These are phyloP conservation scores for Gnomoniopsis smithogilvyi DNA, from an alignment of 2,329 filamentous ascomycete genomes.

Conservation along the genomic window DNA sequence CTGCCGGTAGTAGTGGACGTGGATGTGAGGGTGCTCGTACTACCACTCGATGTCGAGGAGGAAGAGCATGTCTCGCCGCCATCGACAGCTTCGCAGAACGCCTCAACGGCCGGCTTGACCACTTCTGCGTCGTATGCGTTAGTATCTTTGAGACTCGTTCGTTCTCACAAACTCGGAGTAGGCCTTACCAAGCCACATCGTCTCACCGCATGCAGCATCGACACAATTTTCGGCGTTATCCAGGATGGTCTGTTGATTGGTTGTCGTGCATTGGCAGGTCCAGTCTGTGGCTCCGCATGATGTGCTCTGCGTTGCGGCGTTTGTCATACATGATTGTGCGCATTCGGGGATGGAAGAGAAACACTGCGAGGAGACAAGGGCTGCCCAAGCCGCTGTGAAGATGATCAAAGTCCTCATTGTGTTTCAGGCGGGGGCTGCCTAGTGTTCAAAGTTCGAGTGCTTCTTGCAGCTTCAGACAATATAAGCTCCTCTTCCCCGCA, in stretches of 20 bases:
- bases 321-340: neutral
- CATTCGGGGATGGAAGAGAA: conserved; percentile 11
- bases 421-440: neutral
- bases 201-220: conserved; percentile 3
- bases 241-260: conserved; percentile 3
- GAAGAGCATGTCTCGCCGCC: conserved; percentile 9
- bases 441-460: neutral
- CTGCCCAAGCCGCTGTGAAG: neutral
- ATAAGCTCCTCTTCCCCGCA: neutral
- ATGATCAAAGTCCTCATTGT: neutral
- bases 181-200: too few species aligned
- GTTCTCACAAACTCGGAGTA: neutral
- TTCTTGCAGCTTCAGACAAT: neutral
- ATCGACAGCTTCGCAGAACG: conserved; percentile 11
- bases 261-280: conserved; percentile 2
- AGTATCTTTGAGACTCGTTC: neutral
- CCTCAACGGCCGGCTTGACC: conserved; percentile 2
- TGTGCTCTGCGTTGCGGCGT: neutral
- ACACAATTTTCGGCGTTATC: conserved; percentile 5
- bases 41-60: neutral
- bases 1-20: neutral
- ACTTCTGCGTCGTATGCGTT: neutral
- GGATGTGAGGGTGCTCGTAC: neutral
- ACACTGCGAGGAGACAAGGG: conserved; percentile 3
- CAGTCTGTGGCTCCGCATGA: conserved; percentile 8